Percentiles rank a stretch among this genome's conserved stretches.
These are phyloP conservation scores for Fusarium pseudograminearum DNA, from an alignment of 2,329 filamentous ascomycete species.

Conservation along the genomic window DNA sequence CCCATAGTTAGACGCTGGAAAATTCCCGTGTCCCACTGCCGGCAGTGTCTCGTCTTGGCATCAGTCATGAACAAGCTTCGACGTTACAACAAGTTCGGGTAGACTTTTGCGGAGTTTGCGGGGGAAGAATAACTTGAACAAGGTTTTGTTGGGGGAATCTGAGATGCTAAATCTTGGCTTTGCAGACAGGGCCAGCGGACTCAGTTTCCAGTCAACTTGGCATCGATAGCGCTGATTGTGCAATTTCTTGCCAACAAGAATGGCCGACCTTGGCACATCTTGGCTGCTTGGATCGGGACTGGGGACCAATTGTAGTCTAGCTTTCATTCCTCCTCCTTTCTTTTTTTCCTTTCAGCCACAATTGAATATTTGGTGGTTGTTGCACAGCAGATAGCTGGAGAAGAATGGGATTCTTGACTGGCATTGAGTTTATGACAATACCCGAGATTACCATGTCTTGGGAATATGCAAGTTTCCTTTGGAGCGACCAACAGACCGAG, in stretches of 20 bases:
- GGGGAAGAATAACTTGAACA: not conserved
- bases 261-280: not conserved
- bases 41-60: not conserved
- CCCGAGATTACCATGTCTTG: not conserved
- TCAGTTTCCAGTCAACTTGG: slow-evolving; percentile 7
- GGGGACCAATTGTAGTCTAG: not conserved
- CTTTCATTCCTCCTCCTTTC: not conserved
- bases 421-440: not conserved
- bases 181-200: not conserved
- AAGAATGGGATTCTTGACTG: not conserved
- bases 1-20: not conserved
- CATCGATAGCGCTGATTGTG: not conserved
- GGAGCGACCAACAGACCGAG: rapidly evolving
- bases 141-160: not conserved
- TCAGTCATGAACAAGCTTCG: not conserved
- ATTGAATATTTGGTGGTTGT: not conserved
- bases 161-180: not conserved
- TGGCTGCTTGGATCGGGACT: not conserved
- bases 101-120: not conserved
- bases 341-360: too few relatives aligned
- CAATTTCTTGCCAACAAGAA: not conserved
- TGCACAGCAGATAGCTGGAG: not conserved
- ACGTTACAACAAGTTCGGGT: not conserved
- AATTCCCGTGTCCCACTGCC: not conserved
- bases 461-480: not conserved